These are phyloP conservation scores for Farysia itapuensis DNA, from an alignment of 1,284 basidiomycete genomes.

Conservation along the genomic window DNA sequence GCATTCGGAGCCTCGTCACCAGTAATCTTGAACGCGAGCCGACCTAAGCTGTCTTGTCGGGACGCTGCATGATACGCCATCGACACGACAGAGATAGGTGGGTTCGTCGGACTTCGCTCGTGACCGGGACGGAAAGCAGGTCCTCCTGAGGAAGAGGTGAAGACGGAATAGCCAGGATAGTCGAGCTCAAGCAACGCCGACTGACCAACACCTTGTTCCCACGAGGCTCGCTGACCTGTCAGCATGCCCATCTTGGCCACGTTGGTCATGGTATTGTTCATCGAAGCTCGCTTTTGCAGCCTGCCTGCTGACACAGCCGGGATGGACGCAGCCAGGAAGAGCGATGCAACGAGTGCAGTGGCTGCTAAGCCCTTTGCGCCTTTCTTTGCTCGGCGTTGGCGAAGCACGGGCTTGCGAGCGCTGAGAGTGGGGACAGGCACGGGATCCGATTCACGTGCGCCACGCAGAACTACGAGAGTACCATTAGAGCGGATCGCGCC, in stretches of 20 bases:
- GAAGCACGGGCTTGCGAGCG: constrained; percentile 17
- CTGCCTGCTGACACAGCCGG: not conserved
- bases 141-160: constrained; percentile 29
- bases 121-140: constrained; percentile 33
- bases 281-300: not conserved
- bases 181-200: constrained; percentile 52
- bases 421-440: constrained; percentile 23
- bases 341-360: constrained; percentile 5
- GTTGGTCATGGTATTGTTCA: constrained; percentile 47
- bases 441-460: constrained; percentile 13
- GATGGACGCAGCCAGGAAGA: constrained; percentile 5
- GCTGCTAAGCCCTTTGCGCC: constrained; percentile 4
- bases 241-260: constrained; percentile 43
- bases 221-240: constrained; percentile 46
- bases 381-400: not conserved
- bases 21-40: constrained; percentile 47
- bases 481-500: constrained; percentile 53
- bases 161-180: constrained; percentile 44
- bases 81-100: constrained; percentile 32
- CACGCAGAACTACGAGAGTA: constrained; percentile 48
- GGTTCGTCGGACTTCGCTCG: constrained; percentile 3
- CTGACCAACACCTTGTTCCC: constrained; percentile 56
- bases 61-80: constrained; percentile 46
- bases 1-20: constrained; percentile 43
- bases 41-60: constrained; percentile 42